Conservation (phyloP, 495 filamentous ascomycete species). For the Zalerion maritima region DNA sequence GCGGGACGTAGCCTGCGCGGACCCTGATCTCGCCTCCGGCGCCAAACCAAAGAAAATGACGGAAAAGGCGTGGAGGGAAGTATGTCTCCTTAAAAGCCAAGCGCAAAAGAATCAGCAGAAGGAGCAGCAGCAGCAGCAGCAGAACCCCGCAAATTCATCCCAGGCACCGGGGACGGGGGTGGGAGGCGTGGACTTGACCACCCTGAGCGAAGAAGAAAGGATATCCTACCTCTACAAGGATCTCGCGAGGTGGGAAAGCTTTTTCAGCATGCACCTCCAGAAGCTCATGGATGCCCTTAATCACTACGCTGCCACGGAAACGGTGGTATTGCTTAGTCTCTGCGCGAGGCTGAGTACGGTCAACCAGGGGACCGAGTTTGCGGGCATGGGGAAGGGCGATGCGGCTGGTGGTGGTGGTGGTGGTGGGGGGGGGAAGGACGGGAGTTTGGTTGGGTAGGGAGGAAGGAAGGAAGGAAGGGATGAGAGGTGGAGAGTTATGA, state of each 20-base stretch:
- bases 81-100: too few species aligned
- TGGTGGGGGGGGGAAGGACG: neutral
- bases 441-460: constrained; percentile 1
- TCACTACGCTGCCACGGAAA: constrained; percentile 94
- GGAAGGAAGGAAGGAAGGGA: too few species aligned
- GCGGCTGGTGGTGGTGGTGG: constrained; percentile 10
- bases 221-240: constrained; percentile 71
- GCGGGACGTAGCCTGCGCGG: constrained; percentile 59
- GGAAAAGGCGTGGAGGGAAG: constrained; percentile 35
- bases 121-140: constrained; percentile 9
- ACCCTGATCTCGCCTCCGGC: constrained; percentile 51
- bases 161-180: constrained; percentile 1
- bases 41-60: constrained; percentile 37
- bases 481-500: too few species aligned
- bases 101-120: constrained; percentile 20
- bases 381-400: constrained; percentile 32
- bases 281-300: constrained; percentile 88
- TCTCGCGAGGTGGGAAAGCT: constrained; percentile 74
- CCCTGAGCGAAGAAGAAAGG: constrained; percentile 43
- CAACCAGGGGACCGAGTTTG: constrained; percentile 48
- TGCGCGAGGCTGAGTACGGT: constrained; percentile 65
- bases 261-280: constrained; percentile 80
- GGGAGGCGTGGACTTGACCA: constrained; percentile 8
- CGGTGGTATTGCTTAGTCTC: constrained; percentile 78
- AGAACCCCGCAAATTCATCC: constrained; percentile 4